phyloP scores from a whole-genome alignment of 768 basidiomycete species.

The Lentinus tigrinus region DNA sequence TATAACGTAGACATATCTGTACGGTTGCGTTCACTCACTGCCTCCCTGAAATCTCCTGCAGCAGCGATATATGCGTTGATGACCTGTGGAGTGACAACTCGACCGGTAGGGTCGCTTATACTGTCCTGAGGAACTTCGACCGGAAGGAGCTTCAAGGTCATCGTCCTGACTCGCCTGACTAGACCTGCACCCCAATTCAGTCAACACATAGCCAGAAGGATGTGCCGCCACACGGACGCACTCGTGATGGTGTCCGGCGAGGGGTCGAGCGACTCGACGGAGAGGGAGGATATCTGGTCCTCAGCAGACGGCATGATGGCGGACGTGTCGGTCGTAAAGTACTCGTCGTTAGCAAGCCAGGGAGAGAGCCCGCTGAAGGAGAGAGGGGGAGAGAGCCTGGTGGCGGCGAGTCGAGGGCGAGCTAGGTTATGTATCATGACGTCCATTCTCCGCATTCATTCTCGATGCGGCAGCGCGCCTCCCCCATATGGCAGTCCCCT shows the following conservation, averaged over 20 bases:
- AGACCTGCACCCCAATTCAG: constrained; percentile 51
- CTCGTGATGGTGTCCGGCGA: constrained; percentile 76
- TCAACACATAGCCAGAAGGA: background rate
- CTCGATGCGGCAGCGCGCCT: constrained; percentile 1
- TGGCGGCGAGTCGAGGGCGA: background rate
- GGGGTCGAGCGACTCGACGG: constrained; percentile 38
- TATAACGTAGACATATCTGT: no score
- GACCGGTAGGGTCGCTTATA: constrained; percentile 75
- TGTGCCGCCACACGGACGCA: constrained; percentile 34
- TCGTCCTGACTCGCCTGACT: constrained; percentile 72
- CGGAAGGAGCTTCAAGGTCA: constrained; percentile 76
- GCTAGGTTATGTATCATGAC: background rate
- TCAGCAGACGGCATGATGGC: constrained; percentile 20
- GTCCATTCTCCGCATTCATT: background rate
- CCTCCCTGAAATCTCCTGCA: constrained; percentile 86
- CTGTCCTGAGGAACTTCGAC: constrained; percentile 68
- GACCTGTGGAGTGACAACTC: constrained; percentile 80
- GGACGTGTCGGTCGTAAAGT: background rate
- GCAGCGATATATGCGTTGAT: constrained; percentile 74
- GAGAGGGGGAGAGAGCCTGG: background rate
- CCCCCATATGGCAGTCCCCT: constrained; percentile 2
- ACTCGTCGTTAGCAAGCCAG: background rate
- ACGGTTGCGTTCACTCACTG: no score
- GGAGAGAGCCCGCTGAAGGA: background rate
- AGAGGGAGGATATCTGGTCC: constrained; percentile 35